A percentile compares a stretch with the other conserved stretches of the same genome.
Evolutionary conservation across 23 red algal species (phyloP).

Genomic region (Chondrus crispus): DNA sequence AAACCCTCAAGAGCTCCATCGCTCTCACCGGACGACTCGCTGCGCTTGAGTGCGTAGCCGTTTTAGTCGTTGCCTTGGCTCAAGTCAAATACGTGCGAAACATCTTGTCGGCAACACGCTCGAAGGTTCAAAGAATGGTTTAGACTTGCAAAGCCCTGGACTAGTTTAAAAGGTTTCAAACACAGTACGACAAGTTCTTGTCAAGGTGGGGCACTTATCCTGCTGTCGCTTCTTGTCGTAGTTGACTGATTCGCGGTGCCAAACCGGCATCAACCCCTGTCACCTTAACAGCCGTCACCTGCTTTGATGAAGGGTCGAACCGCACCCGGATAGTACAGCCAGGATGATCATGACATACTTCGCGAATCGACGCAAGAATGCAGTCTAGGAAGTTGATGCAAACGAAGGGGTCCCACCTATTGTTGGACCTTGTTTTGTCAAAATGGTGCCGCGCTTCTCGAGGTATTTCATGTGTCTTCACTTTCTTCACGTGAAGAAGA

Average conservation of each 20-base stretch:
- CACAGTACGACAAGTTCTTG: too few relatives aligned
- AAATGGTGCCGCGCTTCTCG: slow-evolving; percentile 44
- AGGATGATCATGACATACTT: slow-evolving; percentile 14
- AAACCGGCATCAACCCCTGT: neutral
- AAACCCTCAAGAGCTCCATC: slow-evolving; percentile 31
- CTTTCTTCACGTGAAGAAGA: slow-evolving; percentile 10
- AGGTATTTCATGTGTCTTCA: slow-evolving; percentile 46
- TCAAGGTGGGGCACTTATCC: too few relatives aligned
- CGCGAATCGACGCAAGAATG: slow-evolving; percentile 2
- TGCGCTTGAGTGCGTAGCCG: slow-evolving; percentile 44
- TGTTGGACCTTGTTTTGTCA: neutral
- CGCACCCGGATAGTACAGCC: slow-evolving; percentile 44
- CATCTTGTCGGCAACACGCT: slow-evolving; percentile 17
- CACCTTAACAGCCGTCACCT: neutral
- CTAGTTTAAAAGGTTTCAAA: too few relatives aligned
- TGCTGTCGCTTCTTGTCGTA: neutral
- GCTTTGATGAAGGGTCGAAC: neutral
- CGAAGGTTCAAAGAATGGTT: slow-evolving; percentile 46
- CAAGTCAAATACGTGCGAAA: slow-evolving; percentile 47
- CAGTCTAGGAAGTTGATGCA: slow-evolving; percentile 53
- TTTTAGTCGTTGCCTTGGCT: slow-evolving; percentile 13
- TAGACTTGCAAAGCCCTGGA: too few relatives aligned
- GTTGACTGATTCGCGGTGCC: neutral
- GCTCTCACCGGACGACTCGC: slow-evolving; percentile 18
- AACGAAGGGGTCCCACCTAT: slow-evolving; percentile 45